Evolutionary conservation across 371 early-diverging fungal genomes (phyloP), one percentile per base, ranked within the genome.

Genomic region (Rhizopus sp.): DNA sequence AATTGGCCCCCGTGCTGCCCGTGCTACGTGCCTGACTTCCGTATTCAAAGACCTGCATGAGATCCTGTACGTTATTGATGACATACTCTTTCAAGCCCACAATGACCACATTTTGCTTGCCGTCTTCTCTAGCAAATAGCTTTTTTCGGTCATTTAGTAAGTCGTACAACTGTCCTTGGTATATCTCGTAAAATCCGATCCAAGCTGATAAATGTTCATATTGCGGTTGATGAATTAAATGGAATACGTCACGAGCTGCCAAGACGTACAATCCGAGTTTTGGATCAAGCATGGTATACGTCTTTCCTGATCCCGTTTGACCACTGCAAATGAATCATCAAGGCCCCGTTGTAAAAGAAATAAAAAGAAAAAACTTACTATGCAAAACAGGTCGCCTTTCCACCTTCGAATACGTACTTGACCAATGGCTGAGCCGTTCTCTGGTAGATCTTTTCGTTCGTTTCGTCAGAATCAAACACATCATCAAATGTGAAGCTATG

Each of bases 251-350:
- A 8, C 89, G 78, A 0, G 94, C 95, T 0, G 99, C 97, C 59
- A 91, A 71, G 0, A 95, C 94, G 64, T 97, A 98, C 9, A 98
- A 82, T 5, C 96, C 93, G 44, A 82, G 76, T 9, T 82, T 81
- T 4, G 81, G 81, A 68, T 96, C 94, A 56, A 98, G 78, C 99
- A 99, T 99, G 4, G 99, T 99, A 77, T 87, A 93, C 0, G 99
- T 99, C 72, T 99, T 99, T 32, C 99, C 99, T 9, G 78, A 75
- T 51, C 86, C 96, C 3, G 99, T 98, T 73, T 98, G 99, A 0
- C 99, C 99, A 76, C 91, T 89, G 64, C 7, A 59, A 31, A 38
- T 10, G 17, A 13, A 13, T 12, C 10, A 51, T 12, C 31, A 13
- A 29, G 7, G 0, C 16, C 4, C 10, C 16, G 34, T 15, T 29